Evolutionary conservation across 2,329 filamentous ascomycete genomes (phyloP).

Genomic region (Ustulina deusta): DNA sequence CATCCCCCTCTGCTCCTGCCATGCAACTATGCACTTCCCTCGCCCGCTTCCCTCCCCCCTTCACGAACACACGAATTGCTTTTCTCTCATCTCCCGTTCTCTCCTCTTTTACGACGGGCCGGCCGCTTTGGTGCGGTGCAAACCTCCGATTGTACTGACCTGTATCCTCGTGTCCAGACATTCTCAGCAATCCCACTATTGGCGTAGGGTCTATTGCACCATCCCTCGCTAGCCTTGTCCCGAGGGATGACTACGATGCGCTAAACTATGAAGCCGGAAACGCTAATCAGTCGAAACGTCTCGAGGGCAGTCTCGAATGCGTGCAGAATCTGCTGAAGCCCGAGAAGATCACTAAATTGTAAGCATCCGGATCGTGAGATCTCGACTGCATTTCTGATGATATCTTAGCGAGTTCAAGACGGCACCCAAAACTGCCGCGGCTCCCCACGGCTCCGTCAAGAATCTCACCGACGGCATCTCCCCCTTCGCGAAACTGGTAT

Average conservation of each 20-base stretch:
- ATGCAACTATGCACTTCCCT: not conserved
- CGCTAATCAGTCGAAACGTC: conserved; percentile 69
- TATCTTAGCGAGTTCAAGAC: conserved; percentile 68
- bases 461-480: conserved; percentile 59
- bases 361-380: conserved; percentile 45
- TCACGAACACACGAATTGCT: not conserved
- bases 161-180: conserved; percentile 59
- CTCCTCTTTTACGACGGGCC: not conserved
- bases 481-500: conserved; percentile 64
- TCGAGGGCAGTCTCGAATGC: conserved; percentile 79
- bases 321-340: conserved; percentile 79
- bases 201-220: conserved; percentile 67
- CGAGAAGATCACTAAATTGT: conserved; percentile 78
- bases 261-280: conserved; percentile 77
- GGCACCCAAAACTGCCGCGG: conserved; percentile 54
- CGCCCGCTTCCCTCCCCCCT: not conserved
- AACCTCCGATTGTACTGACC: conserved; percentile 35
- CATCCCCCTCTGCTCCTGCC: conserved; percentile 22
- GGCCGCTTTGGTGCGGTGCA: not conserved
- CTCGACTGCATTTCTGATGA: conserved; percentile 16
- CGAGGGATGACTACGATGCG: conserved; percentile 69
- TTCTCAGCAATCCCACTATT: conserved; percentile 73
- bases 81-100: not conserved
- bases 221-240: conserved; percentile 64
- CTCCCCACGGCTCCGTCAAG: conserved; percentile 47